These are phyloP conservation scores for Phytophthora sojae DNA, from an alignment of 352 stramenopile genomes.

Conservation along the genomic window DNA sequence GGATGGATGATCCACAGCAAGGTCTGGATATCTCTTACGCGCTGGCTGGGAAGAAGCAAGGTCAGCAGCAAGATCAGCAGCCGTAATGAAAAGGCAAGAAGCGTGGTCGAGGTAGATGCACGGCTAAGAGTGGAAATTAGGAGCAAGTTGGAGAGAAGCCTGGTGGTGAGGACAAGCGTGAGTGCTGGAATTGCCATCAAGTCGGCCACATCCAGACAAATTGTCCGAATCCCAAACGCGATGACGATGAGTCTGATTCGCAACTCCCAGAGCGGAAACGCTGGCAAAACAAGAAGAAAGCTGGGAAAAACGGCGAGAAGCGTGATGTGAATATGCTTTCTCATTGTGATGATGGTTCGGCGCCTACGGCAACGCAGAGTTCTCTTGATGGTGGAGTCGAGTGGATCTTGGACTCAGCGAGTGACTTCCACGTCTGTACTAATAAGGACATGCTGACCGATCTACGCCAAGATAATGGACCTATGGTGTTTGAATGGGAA, in stretches of 20 bases:
- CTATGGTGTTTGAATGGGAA: background rate
- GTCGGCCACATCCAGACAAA: background rate
- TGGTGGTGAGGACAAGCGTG: background rate
- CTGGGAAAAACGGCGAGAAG: background rate
- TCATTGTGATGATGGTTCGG: background rate
- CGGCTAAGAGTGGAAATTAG: background rate
- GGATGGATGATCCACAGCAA: background rate
- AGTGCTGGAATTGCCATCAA: background rate
- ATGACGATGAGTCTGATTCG: background rate
- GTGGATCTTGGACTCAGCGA: background rate
- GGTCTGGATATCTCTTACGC: background rate
- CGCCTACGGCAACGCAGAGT: constrained; percentile 1
- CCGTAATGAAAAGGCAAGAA: constrained; percentile 1
- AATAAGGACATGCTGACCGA: background rate
- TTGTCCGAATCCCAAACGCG: constrained; percentile 1
- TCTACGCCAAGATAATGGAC: background rate
- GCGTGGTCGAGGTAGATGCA: background rate
- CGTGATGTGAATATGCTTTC: background rate
- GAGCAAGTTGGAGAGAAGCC: background rate
- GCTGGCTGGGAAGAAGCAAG: background rate
- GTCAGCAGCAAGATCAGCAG: constrained; percentile 1
- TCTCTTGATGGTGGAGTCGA: background rate
- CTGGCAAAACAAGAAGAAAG: constrained; percentile 1
- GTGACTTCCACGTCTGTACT: background rate
- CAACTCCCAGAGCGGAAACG: background rate